Percentiles rank a stretch among this genome's conserved stretches.
These are phyloP conservation scores for Penicillium goetzii DNA, from an alignment of 495 filamentous ascomycete species.

Conservation along the genomic window DNA sequence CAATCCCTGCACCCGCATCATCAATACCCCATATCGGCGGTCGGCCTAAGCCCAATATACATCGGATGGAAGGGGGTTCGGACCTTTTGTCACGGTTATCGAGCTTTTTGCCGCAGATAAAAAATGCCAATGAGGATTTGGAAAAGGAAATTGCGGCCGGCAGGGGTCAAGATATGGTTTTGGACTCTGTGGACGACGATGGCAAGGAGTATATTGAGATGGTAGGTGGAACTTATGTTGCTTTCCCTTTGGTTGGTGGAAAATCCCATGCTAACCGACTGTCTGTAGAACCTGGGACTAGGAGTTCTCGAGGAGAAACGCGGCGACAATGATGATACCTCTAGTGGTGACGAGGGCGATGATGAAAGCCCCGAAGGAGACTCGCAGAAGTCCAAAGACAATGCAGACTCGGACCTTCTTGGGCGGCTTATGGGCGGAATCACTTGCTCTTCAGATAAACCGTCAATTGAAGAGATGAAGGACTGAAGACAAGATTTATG, in stretches of 20 bases:
- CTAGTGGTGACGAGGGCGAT: conserved; percentile 23
- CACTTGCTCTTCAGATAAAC: conserved; percentile 37
- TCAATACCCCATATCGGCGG: conserved; percentile 38
- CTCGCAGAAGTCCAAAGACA: conserved; percentile 14
- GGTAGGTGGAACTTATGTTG: conserved; percentile 33
- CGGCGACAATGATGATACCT: conserved; percentile 26
- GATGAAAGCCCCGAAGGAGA: conserved; percentile 17
- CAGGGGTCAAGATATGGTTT: conserved; percentile 32
- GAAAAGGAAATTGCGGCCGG: conserved; percentile 47
- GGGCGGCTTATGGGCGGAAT: conserved; percentile 47
- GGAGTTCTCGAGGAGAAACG: conserved; percentile 56
- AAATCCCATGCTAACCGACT: conserved; percentile 13
- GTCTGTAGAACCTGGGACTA: conserved; percentile 50
- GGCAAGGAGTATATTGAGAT: conserved; percentile 56
- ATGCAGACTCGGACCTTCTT: conserved; percentile 42
- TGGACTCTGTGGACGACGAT: conserved; percentile 43
- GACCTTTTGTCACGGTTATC: conserved; percentile 46
- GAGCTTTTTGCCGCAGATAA: conserved; percentile 52
- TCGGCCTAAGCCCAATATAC: conserved; percentile 44
- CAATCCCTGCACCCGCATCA: conserved; percentile 5
- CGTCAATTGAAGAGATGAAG: conserved; percentile 48
- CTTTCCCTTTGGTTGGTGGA: background rate
- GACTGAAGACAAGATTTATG: conserved; percentile 21
- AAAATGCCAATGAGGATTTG: conserved; percentile 52
- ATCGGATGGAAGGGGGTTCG: conserved; percentile 31